Base-by-base conservation (phyloP, 208 protist genomes). In the Wallacemonas sp. region DNA sequence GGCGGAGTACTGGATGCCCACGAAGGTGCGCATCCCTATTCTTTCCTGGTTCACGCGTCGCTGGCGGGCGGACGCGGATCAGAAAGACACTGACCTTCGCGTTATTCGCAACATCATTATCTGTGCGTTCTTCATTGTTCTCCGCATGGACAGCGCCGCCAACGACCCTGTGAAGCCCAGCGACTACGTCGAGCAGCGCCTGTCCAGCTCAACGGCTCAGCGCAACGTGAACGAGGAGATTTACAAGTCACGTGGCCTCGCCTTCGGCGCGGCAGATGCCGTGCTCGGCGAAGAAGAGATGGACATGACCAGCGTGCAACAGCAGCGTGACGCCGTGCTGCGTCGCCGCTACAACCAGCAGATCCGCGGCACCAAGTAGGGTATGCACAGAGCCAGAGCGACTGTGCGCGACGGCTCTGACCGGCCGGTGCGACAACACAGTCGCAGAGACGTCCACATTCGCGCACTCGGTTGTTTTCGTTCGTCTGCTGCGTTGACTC, bases 241-340 rank as follows among this genome's bases (percentile, higher is more conserved):
- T 63, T 64, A 83, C 46, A 75, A 81, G 57, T 55, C 80, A 2
- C 90, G 90, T 50, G 66, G 52, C 5, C 59, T 19, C 29, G 79
- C 87, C n/a, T 95, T 86, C 61, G 63, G 65, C 50, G 79, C 87
- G 0, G 87, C 90, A 0, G 57, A 69, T n/a, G 77, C 69, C 3
- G 63, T 93, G 44, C 52, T 93, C 0, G 85, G 87, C 0, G 85
- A 90, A 63, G 86, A 91, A 52, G 90, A 89, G 53, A 72, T 87
- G 63, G 91, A 93, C 68, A 77, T 83, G 42, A 79, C 76, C 33
- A 85, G 55, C 3, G 85, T 79, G 36, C 76, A 83, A 62, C 87
- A 93, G 74, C 90, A 91, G 77, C 81, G 83, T 24, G 90, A 95
- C 32, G 79, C 89, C 15, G 90, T 72, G 5, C 78, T 95, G 6